Evolutionary conservation across 306 rosid genomes (phyloP).

Genomic region (Nissolia schottii): DNA sequence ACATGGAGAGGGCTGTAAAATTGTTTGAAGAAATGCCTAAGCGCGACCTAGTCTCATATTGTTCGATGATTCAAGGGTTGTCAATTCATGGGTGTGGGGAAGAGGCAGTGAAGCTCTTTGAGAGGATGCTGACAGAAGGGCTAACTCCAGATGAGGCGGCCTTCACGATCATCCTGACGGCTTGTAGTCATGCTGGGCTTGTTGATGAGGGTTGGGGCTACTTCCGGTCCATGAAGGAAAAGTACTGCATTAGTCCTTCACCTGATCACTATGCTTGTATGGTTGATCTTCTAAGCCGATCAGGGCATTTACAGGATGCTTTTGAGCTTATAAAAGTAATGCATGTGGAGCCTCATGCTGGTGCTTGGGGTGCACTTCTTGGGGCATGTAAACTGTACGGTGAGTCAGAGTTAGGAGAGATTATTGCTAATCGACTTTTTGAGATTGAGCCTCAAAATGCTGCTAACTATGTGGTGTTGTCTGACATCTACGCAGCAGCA

Average conservation of each 20-base stretch:
- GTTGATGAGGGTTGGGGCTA: conserved; percentile 66
- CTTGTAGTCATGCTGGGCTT: conserved; percentile 70
- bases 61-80: conserved; percentile 72
- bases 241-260: conserved; percentile 46
- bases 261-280: conserved; percentile 74
- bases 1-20: conserved; percentile 55
- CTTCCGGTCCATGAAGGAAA: conserved; percentile 48
- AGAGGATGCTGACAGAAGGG: conserved; percentile 65
- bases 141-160: conserved; percentile 67
- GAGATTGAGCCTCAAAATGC: conserved; percentile 64
- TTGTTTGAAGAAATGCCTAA: conserved; percentile 49
- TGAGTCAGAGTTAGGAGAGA: conserved; percentile 53
- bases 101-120: conserved; percentile 55
- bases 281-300: conserved; percentile 76
- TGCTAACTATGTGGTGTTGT: conserved; percentile 61
- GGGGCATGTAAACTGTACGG: conserved; percentile 61
- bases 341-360: conserved; percentile 56
- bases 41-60: conserved; percentile 52
- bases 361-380: conserved; percentile 80
- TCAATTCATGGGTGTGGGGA: conserved; percentile 64
- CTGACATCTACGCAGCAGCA: conserved; percentile 67
- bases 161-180: conserved; percentile 62
- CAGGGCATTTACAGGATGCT: conserved; percentile 53
- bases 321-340: conserved; percentile 57
- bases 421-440: conserved; percentile 52